Percentiles rank a stretch among this genome's conserved stretches.
These are phyloP conservation scores for Pythium aphanidermatum DNA, from an alignment of 352 stramenopile species.

Conservation along the genomic window DNA sequence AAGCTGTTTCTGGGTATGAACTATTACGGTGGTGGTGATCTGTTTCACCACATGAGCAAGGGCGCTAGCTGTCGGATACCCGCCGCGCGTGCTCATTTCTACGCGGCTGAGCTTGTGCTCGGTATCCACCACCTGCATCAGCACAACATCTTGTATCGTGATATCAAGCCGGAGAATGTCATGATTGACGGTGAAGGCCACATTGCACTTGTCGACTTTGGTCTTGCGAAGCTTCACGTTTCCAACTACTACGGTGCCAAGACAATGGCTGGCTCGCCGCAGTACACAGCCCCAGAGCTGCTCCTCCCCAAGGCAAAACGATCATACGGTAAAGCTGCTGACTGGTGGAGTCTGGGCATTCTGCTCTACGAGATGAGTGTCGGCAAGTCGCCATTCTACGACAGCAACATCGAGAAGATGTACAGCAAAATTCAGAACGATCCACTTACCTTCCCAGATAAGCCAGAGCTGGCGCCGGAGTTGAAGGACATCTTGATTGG, in stretches of 20 bases:
- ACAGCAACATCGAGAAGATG: constrained; percentile 93
- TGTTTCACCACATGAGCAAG: constrained; percentile 90
- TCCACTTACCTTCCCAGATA: constrained; percentile 70
- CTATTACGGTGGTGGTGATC: constrained; percentile 80
- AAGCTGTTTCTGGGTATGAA: constrained; percentile 87
- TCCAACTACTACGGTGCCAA: constrained; percentile 86
- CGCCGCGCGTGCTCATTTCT: constrained; percentile 84
- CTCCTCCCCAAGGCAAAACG: constrained; percentile 81
- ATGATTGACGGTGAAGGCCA: constrained; percentile 95
- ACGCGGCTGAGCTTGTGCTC: constrained; percentile 90
- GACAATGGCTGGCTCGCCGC: constrained; percentile 83
- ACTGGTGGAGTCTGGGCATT: constrained; percentile 90
- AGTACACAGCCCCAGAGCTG: constrained; percentile 84
- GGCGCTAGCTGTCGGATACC: constrained; percentile 82
- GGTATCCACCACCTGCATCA: constrained; percentile 92
- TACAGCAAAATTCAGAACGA: constrained; percentile 91
- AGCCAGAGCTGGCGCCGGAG: constrained; percentile 56
- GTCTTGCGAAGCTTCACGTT: constrained; percentile 91
- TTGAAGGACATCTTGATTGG: constrained; percentile 75
- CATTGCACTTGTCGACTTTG: constrained; percentile 94
- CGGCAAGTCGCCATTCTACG: constrained; percentile 91
- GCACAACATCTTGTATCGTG: constrained; percentile 93
- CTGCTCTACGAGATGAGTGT: constrained; percentile 92
- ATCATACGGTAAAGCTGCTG: constrained; percentile 82
- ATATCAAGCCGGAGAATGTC: constrained; percentile 97